Evolutionary conservation across 1,139 yeast species (phyloP).

Genomic region (Yamadazyma diddensiae): DNA sequence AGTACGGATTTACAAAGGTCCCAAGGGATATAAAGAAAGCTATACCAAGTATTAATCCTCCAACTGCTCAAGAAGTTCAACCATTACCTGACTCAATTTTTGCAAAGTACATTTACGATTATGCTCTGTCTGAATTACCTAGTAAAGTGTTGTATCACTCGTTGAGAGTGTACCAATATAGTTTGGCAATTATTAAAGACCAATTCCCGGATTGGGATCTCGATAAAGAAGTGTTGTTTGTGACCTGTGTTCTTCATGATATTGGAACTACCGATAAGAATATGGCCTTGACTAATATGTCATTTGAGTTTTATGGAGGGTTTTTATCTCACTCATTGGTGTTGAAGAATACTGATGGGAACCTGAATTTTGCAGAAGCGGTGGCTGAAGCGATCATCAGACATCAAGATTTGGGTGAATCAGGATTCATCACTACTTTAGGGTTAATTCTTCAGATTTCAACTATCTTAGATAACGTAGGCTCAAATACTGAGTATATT

Average conservation of each 20-base stretch:
- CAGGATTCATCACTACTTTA: constrained; percentile 35
- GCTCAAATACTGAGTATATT: constrained; percentile 27
- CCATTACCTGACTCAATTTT: constrained; percentile 22
- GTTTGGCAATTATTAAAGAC: constrained; percentile 32
- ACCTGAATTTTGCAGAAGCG: constrained; percentile 35
- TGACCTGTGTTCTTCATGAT: constrained; percentile 35
- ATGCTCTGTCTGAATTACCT: constrained; percentile 26
- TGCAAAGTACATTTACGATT: constrained; percentile 20
- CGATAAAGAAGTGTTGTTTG: constrained; percentile 28
- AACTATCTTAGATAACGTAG: constrained; percentile 39
- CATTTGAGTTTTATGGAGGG: constrained; percentile 40
- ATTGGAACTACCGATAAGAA: constrained; percentile 36
- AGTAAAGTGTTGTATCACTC: constrained; percentile 29
- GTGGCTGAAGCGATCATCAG: constrained; percentile 38
- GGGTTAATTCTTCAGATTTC: constrained; percentile 36
- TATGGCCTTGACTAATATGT: constrained; percentile 34
- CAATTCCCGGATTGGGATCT: constrained; percentile 37
- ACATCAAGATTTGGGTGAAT: constrained; percentile 36
- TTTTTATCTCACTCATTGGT: constrained; percentile 29
- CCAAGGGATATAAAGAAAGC: constrained; percentile 29
- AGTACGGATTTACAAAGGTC: constrained; percentile 32
- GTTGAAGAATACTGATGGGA: constrained; percentile 20
- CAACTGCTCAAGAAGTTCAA: constrained; percentile 22
- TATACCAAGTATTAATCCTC: constrained; percentile 24
- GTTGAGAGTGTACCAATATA: constrained; percentile 32